Evolutionary conservation across 169 alveolate genomes (phyloP).

Genomic region (Miamiensis avidus): DNA sequence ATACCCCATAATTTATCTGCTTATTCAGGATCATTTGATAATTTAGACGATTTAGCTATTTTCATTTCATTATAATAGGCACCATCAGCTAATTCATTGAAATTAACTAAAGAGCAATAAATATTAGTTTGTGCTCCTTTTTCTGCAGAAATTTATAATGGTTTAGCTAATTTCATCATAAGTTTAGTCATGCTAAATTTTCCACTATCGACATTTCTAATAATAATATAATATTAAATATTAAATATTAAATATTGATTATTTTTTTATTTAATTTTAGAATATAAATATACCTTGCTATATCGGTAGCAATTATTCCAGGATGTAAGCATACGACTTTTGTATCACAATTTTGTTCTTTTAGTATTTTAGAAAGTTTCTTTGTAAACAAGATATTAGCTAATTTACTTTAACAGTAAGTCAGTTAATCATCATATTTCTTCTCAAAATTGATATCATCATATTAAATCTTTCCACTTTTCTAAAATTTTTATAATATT

Average conservation of each 20-base stretch:
- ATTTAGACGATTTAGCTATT: no score
- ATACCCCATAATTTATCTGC: no score
- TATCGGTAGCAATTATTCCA: conserved; percentile 55
- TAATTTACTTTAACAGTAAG: conserved; percentile 47
- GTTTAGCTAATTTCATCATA: neutral
- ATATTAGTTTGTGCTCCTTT: conserved; percentile 59
- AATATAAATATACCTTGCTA: conserved; percentile 20
- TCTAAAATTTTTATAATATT: no score
- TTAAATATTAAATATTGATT: no score
- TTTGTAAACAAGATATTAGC: conserved; percentile 45
- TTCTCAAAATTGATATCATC: conserved; percentile 9
- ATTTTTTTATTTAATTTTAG: no score
- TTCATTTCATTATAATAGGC: conserved; percentile 39
- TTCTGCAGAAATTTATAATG: conserved; percentile 41
- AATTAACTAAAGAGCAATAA: conserved; percentile 22
- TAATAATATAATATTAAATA: no score
- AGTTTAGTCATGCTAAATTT: conserved; percentile 7
- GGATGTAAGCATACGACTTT: conserved; percentile 58
- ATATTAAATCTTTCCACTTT: conserved; percentile 4
- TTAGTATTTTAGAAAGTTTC: conserved; percentile 41
- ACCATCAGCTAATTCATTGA: conserved; percentile 24
- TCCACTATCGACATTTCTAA: conserved; percentile 27
- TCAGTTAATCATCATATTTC: conserved; percentile 4
- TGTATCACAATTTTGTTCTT: conserved; percentile 1
- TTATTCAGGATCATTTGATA: no score